phyloP scores from a whole-genome alignment of 805 yeast species.

The Myxozyma sirexii region DNA sequence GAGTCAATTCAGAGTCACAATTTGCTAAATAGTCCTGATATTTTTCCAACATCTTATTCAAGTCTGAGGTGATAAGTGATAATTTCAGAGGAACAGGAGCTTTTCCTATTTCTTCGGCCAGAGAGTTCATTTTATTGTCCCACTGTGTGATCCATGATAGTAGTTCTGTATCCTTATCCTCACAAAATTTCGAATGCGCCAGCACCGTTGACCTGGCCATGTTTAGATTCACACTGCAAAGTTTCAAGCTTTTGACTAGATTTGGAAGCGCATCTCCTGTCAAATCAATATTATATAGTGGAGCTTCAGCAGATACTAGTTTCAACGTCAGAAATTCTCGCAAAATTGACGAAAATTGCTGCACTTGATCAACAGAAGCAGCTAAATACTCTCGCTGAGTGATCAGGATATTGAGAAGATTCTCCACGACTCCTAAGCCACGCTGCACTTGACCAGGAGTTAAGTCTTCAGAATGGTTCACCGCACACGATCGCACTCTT shows the following conservation, averaged over 20 bases:
- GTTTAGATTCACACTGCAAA: neutral
- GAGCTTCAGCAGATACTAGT: neutral
- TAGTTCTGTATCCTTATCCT: neutral
- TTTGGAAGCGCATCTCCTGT: neutral
- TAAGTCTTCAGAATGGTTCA: conserved; percentile 67
- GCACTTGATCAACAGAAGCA: neutral
- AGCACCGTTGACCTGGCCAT: neutral
- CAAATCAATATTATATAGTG: neutral
- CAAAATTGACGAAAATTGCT: neutral
- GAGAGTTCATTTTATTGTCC: neutral
- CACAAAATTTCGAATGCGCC: conserved; percentile 11
- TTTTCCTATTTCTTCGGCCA: neutral
- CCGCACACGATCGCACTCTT: conserved; percentile 66
- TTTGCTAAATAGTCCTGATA: neutral
- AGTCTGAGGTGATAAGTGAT: too few species aligned
- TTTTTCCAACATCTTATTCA: neutral
- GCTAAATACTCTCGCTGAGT: conserved; percentile 33
- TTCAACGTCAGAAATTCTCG: conserved; percentile 2
- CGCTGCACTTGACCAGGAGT: conserved; percentile 73
- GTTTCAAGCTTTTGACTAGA: neutral
- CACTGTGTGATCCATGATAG: neutral
- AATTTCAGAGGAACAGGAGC: neutral
- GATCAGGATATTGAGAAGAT: conserved; percentile 61
- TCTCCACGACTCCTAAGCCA: conserved; percentile 76
- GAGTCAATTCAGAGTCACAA: conserved; percentile 1